phyloP scores from a whole-genome alignment of 2,329 filamentous ascomycete genomes.

The Calycina herbarum region DNA sequence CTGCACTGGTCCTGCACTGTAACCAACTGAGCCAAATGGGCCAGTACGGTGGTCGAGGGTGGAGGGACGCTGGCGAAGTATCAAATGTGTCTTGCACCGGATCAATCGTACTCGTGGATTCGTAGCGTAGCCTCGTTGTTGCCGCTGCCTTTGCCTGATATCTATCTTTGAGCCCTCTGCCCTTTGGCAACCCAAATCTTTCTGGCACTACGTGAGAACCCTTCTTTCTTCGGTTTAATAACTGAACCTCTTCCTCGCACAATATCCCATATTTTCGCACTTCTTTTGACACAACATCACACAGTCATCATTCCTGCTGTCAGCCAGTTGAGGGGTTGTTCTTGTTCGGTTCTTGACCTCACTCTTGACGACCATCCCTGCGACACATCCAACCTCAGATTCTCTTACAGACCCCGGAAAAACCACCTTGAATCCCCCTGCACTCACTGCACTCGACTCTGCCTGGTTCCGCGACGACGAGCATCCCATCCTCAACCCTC shows the following conservation, averaged over 20 bases:
- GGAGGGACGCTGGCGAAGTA: neutral
- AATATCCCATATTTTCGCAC: neutral
- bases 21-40: neutral
- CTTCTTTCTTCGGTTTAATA: neutral
- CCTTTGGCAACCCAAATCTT: neutral
- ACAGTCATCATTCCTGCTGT: constrained; percentile 2
- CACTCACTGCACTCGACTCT: neutral
- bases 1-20: constrained; percentile 4
- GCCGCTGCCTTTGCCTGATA: neutral
- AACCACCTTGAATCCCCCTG: neutral
- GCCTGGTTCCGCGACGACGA: neutral
- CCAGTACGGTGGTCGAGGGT: neutral
- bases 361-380: constrained; percentile 6
- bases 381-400: constrained; percentile 9
- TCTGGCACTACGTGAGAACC: no score
- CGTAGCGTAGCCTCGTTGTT: neutral
- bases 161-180: neutral
- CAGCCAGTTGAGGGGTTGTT: neutral
- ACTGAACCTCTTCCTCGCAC: neutral
- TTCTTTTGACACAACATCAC: neutral
- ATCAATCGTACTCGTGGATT: neutral
- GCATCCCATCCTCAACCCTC: neutral
- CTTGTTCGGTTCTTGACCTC: no score
- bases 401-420: constrained; percentile 8
- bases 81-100: constrained; percentile 3